Evolutionary conservation across 305 asterid species (phyloP).

Genomic region (Euphrasia arctica): DNA sequence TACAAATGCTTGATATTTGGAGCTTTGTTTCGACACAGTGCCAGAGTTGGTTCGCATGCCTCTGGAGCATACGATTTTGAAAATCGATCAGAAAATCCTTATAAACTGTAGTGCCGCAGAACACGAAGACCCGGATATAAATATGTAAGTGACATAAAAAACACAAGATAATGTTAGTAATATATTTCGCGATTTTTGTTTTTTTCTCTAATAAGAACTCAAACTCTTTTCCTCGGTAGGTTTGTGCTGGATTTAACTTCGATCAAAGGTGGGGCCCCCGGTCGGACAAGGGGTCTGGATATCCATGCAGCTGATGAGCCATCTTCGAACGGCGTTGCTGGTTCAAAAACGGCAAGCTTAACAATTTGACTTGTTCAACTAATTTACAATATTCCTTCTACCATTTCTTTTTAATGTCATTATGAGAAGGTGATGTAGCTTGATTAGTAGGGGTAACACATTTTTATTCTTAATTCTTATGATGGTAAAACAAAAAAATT

Average conservation of each 20-base stretch:
- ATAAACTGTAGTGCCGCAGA: slow-evolving; percentile 33
- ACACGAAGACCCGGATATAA: slow-evolving; percentile 29
- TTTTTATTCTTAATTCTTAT: not conserved
- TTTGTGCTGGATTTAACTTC: slow-evolving; percentile 49
- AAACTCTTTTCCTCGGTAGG: slow-evolving; percentile 37
- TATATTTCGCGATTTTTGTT: not conserved
- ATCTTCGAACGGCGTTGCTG: slow-evolving; percentile 24
- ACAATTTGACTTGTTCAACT: slow-evolving; percentile 23
- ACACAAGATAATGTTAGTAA: not conserved
- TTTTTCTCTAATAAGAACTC: not conserved
- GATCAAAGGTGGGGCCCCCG: slow-evolving; percentile 67
- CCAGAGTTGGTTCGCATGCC: slow-evolving; percentile 44
- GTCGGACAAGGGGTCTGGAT: slow-evolving; percentile 65
- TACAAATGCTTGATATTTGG: slow-evolving; percentile 15
- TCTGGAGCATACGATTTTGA: slow-evolving; percentile 38
- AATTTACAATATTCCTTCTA: slow-evolving; percentile 4
- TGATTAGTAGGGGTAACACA: slow-evolving; percentile 16
- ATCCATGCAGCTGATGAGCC: slow-evolving; percentile 27
- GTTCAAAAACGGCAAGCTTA: slow-evolving; percentile 27
- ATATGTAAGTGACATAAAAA: slow-evolving; percentile 35
- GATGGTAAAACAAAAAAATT: not conserved
- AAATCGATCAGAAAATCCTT: slow-evolving; percentile 47
- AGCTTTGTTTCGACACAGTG: slow-evolving; percentile 33
- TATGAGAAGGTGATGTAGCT: slow-evolving; percentile 11
- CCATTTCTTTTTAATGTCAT: not conserved